Evolutionary conservation across 2,329 filamentous ascomycete species (phyloP), one percentile per base, ranked within the genome.

Genomic region (Xylariaceae sp.): DNA sequence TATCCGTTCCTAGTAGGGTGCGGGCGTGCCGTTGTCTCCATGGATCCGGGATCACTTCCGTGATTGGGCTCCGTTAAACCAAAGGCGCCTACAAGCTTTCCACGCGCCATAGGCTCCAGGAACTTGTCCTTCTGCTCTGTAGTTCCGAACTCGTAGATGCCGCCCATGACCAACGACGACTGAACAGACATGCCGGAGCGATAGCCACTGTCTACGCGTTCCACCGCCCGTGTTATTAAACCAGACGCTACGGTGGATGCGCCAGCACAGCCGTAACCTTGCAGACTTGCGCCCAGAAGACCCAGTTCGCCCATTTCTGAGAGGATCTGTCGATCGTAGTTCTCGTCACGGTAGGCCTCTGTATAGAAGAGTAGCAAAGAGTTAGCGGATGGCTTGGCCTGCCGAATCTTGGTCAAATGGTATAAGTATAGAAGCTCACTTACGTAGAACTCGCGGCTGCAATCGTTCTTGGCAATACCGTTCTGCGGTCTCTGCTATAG

Each of bases 131-230:
- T 96, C 70, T 91, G 87, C 75, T 96, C 92, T 69, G 87, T 76
- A n/a, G 88, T 86, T 4, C 92, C 92, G 67, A 92, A 93, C 68
- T 95, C 89, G 73, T 92, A 80, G 68, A 96, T 96, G 30, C 89
- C 90, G 18, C 91, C 92, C 92, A 96, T 96, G 18, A 88, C 89
- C n/a, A 96, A 79, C 0, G 92, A 94, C 61, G 89, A 93, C 74
- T 96, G 92, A 17, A 96, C 92, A 5, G 90, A 95, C 88, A 96
- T 95, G 65, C 89, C 92, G 53, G 90, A 95, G 60, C 92, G 85
- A 75, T 96, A 96, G 53, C 92, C 92, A 61, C 90, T 94, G 72
- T 96, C 92, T 34, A 96, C 90, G 59, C 91, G 84, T 76, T 96
- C 92, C 15, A 96, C 90, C 64, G 92, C 92, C 71, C 91, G 85